Evolutionary conservation across 176 grass and related monocot genomes (phyloP), one percentile per base, ranked within the genome.

Genomic region (Stipa capillata): DNA sequence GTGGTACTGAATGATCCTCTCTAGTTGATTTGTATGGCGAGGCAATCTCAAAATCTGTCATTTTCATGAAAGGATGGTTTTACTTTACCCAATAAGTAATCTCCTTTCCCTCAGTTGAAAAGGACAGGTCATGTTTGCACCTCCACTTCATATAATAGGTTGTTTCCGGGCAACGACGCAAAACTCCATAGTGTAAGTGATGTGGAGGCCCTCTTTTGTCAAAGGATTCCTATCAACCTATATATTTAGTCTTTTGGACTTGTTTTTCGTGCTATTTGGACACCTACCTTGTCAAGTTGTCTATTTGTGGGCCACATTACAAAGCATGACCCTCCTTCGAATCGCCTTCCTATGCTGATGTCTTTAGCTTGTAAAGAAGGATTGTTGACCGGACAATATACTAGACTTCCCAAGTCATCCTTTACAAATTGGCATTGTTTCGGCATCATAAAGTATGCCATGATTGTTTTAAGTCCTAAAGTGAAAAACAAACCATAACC

Each of bases 101-200:
- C 34, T 40, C 13, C 14, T 82, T 73, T 35, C 43, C 33, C 16
- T 68, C 6, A 5, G 7, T 23, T 78, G 75, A 84, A 33, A 43
- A 74, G 9, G 76, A 79, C 69, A 49, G 37, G 29, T 32, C 44
- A 63, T 43, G 11, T 73, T 55, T 32, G 32, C 34, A 18, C 51
- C 45, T 44, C 7, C 12, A 1, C 29, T 45, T 11, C 20, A 28
- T 18, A 65, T 20, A 32, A 41, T 24, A 15, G 51, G 75, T 1
- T 41, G 69, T 69, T 88, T 88, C 81, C 24, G 45, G 29, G 81
- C 43, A 54, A 80, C 75, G 25, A 50, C 74, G 20, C 24, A 6
- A 18, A 51, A 57, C 44, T 31, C 7, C 11, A 53, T 51, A 52
- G 2, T 69, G 74, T 35, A 36, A 37, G 28, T 83, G 29, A 37